Evolutionary conservation across 2,329 filamentous ascomycete genomes (phyloP), one percentile per base, ranked within the genome.

Genomic region (Fusarium euwallaceae): DNA sequence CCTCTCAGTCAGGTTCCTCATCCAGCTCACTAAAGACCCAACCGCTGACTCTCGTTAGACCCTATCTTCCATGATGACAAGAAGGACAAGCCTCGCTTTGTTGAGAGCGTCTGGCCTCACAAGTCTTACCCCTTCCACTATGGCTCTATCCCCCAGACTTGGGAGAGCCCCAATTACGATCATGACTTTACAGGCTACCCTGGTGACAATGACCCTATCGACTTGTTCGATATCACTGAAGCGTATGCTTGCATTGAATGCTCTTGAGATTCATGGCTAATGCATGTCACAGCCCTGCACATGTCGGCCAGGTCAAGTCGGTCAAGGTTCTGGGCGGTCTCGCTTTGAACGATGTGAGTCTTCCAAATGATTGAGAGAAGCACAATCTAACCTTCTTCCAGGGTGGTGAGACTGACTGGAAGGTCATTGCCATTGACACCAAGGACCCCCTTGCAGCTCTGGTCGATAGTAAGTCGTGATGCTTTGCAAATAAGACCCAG

Each of bases 111-210:
- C 11, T 86, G 83, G 83, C 84, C 84, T 41, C 84, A 85, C 76
- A 85, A 83, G 76, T 79, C 82, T 0, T 86, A 86, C 41, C 84
- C 84, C 0, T 85, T 85, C 70, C 78, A 83, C 29, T 86, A 86
- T 59, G 84, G 84, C 0, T 85, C 84, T 6, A 84, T 86, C 22
- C 84, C 84, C 0, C 84, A 86, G 71, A 86, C 84, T 0, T 86
- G 84, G 84, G 84, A 86, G 74, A 83, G 82, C 60, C 82, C 84
- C 24, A 86, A 85, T 67, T 78, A 81, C 39, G 72, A 83, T 20
- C 83, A 85, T 55, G 75, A 80, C 20, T 83, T 83, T 62, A 86
- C 84, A 17, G 80, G 80, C 0, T 79, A 71, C 8, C 67, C 78
- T 1, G 84, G 84, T 1, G 84, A 86, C 67, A 86, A 86, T 10